Evolutionary conservation across 495 filamentous ascomycete species (phyloP).

Genomic region (Talaromyces ruber): DNA sequence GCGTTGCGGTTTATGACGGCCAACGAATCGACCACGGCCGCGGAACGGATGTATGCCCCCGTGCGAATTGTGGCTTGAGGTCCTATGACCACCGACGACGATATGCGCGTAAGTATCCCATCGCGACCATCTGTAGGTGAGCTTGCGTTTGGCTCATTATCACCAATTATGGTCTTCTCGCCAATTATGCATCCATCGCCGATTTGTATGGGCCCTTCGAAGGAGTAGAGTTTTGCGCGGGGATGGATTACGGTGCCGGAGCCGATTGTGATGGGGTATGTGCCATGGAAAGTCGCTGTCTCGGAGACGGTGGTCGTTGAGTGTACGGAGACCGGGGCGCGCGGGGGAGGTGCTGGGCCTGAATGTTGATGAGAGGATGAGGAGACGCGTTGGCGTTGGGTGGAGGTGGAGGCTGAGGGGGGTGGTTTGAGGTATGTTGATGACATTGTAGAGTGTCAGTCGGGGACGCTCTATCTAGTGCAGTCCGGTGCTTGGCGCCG

Average conservation of each 20-base stretch:
- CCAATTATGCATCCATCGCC: constrained; percentile 67
- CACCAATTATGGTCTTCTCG: constrained; percentile 59
- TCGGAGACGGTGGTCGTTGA: constrained; percentile 66
- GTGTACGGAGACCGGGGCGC: constrained; percentile 61
- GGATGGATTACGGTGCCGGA: constrained; percentile 75
- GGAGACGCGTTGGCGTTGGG: constrained; percentile 14
- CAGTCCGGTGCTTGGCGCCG: too few relatives aligned
- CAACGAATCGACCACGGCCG: constrained; percentile 25
- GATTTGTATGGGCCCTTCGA: constrained; percentile 60
- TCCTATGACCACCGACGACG: constrained; percentile 26
- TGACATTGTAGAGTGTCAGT: background rate
- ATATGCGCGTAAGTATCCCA: constrained; percentile 21
- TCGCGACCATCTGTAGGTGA: background rate
- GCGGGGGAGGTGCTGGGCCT: constrained; percentile 12
- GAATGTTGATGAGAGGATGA: constrained; percentile 17
- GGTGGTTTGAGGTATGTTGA: constrained; percentile 17
- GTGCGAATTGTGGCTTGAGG: constrained; percentile 23
- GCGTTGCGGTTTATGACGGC: constrained; percentile 21
- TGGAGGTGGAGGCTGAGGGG: constrained; percentile 8
- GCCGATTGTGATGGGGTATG: constrained; percentile 61
- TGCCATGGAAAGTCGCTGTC: constrained; percentile 62
- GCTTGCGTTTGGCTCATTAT: constrained; percentile 20
- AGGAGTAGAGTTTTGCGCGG: constrained; percentile 59
- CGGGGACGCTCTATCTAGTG: too few relatives aligned
- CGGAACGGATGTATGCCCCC: constrained; percentile 28